Conservation (phyloP, 345 rosid genomes). For the Cardiospermum halicacabum region DNA sequence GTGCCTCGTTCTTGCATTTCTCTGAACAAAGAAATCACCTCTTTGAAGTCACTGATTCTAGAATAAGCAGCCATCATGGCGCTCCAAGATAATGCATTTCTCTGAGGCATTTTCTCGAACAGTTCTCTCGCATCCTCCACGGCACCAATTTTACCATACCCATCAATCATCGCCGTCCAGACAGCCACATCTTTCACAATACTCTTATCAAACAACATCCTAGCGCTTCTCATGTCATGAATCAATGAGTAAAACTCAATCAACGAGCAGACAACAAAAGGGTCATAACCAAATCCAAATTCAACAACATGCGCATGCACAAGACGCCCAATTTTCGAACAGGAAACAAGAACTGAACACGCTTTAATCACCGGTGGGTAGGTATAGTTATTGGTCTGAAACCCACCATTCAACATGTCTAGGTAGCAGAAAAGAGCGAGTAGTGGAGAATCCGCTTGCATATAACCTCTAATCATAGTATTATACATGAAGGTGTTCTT, state of each 20-base stretch:
- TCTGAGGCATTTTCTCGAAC: conserved; percentile 34
- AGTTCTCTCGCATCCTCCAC: conserved; percentile 22
- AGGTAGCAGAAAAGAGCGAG: conserved; percentile 22
- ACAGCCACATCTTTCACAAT: conserved; percentile 25
- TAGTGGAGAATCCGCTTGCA: conserved; percentile 16
- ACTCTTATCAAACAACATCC: conserved; percentile 25
- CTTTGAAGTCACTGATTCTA: conserved; percentile 25
- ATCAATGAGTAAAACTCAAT: conserved; percentile 26
- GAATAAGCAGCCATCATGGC: conserved; percentile 37
- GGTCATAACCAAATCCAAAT: conserved; percentile 26
- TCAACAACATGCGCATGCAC: conserved; percentile 30
- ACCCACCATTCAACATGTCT: conserved; percentile 23
- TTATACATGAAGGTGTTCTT: conserved; percentile 34
- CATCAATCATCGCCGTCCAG: conserved; percentile 31
- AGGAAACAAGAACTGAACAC: conserved; percentile 19
- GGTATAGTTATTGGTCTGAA: conserved; percentile 26
- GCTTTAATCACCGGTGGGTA: conserved; percentile 36
- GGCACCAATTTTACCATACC: conserved; percentile 26
- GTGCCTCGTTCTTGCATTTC: conserved; percentile 23
- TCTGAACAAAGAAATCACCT: conserved; percentile 31
- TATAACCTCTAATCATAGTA: conserved; percentile 26
- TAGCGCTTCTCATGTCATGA: conserved; percentile 19
- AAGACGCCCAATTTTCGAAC: conserved; percentile 14
- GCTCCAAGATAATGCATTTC: conserved; percentile 34
- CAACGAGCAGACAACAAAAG: conserved; percentile 31